A percentile compares a stretch with the other conserved stretches of the same genome.
phyloP scores from a whole-genome alignment of 345 rosid species.

The Triadica sebifera region DNA sequence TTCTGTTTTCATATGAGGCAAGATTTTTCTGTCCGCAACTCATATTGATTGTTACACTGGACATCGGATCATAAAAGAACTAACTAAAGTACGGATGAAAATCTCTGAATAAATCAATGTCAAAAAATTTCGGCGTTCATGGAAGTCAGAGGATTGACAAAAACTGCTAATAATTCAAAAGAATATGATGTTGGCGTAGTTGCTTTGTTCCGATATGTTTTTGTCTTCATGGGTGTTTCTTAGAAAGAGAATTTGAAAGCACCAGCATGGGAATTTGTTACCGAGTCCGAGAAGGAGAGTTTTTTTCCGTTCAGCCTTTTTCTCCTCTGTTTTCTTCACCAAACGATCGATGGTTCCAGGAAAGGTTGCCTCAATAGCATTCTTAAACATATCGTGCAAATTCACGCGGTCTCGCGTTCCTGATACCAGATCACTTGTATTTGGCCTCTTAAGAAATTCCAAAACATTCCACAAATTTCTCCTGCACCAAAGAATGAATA shows the following conservation, averaged over 20 bases:
- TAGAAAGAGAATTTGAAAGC: conserved; percentile 77
- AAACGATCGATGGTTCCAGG: conserved; percentile 63
- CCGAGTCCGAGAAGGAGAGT: conserved; percentile 79
- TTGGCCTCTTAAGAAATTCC: conserved; percentile 83
- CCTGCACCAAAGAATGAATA: conserved; percentile 41
- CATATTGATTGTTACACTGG: too few relatives aligned
- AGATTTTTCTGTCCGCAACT: too few relatives aligned
- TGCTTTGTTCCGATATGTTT: neutral
- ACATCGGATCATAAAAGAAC: too few relatives aligned
- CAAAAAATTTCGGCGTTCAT: conserved; percentile 18
- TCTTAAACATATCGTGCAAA: conserved; percentile 67
- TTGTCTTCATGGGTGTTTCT: conserved; percentile 5
- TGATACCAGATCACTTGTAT: conserved; percentile 77
- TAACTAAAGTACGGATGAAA: neutral
- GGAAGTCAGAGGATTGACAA: neutral
- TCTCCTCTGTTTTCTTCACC: conserved; percentile 53
- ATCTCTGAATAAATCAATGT: conserved; percentile 7
- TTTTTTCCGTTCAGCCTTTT: conserved; percentile 50
- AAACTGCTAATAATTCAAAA: neutral
- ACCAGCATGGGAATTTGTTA: conserved; percentile 60
- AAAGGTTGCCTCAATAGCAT: conserved; percentile 55
- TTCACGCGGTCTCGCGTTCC: conserved; percentile 83
- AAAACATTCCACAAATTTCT: conserved; percentile 78
- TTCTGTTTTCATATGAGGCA: too few relatives aligned
- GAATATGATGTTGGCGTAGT: neutral